These are phyloP conservation scores for Bisporella sp. DNA, from an alignment of 2,329 filamentous ascomycete species.

Conservation along the genomic window DNA sequence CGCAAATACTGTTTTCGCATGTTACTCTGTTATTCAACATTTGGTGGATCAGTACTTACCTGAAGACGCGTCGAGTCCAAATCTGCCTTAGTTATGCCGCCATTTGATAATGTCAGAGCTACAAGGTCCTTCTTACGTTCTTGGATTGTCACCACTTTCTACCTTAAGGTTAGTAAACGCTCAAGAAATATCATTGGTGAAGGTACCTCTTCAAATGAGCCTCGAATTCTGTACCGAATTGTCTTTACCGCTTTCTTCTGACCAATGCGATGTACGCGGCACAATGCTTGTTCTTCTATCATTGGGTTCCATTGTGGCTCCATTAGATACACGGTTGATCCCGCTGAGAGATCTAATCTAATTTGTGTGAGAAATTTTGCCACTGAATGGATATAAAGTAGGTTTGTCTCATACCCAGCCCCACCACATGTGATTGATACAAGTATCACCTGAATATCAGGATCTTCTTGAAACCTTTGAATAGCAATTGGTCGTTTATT, in stretches of 20 bases:
- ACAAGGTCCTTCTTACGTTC: constrained; percentile 11
- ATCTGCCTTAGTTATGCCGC: constrained; percentile 19
- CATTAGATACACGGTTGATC: constrained; percentile 21
- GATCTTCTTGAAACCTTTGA: no score
- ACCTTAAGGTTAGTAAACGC: constrained; percentile 13
- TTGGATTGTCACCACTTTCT: constrained; percentile 17
- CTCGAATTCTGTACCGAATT: constrained; percentile 21
- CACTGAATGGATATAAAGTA: background rate
- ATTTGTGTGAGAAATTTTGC: background rate
- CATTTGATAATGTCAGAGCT: background rate
- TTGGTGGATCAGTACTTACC: no score
- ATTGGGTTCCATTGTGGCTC: constrained; percentile 29
- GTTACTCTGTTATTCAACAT: no score
- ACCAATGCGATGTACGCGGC: constrained; percentile 20
- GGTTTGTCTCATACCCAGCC: constrained; percentile 30
- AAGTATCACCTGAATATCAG: constrained; percentile 31
- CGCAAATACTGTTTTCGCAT: no score
- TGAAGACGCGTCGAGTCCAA: background rate
- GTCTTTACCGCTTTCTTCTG: constrained; percentile 13
- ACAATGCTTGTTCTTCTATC: constrained; percentile 25
- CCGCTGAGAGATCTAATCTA: constrained; percentile 19
- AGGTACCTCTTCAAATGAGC: constrained; percentile 18
- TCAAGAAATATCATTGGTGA: background rate
- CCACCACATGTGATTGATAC: constrained; percentile 30
- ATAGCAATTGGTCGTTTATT: no score